Evolutionary conservation across 2,329 filamentous ascomycete genomes (phyloP).

Genomic region (Amylocarpus encephaloides): DNA sequence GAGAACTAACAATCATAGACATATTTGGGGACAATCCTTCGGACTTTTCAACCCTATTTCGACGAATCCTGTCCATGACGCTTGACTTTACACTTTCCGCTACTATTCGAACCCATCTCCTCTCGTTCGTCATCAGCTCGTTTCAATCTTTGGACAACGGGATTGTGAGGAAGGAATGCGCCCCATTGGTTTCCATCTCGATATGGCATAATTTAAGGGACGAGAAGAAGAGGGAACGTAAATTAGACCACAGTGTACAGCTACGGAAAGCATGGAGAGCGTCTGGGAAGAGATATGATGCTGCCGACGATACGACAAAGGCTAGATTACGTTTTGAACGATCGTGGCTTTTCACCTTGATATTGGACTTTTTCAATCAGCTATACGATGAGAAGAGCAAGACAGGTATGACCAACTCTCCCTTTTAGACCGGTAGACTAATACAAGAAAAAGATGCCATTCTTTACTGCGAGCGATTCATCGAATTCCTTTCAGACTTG

Average conservation of each 20-base stretch:
- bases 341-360: conserved; percentile 83
- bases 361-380: conserved; percentile 73
- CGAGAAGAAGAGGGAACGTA: conserved; percentile 65
- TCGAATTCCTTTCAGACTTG: conserved; percentile 84
- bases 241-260: conserved; percentile 66
- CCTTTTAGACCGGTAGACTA: conserved; percentile 24
- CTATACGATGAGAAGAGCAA: conserved; percentile 54
- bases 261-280: conserved; percentile 89
- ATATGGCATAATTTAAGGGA: conserved; percentile 91
- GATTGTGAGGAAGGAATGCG: conserved; percentile 91
- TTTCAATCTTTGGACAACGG: conserved; percentile 90
- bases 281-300: conserved; percentile 77
- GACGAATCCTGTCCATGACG: conserved; percentile 80
- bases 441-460: conserved; percentile 49
- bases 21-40: conserved; percentile 70
- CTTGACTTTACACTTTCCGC: conserved; percentile 62
- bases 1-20: conserved; percentile 38
- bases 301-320: conserved; percentile 73
- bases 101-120: conserved; percentile 69
- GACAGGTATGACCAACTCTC: conserved; percentile 34
- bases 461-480: conserved; percentile 84
- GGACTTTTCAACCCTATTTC: conserved; percentile 85
- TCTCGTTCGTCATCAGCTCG: conserved; percentile 82
- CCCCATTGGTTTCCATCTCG: conserved; percentile 86
- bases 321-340: conserved; percentile 82